Evolutionary conservation across 331 rosid species (phyloP), one percentile per base, ranked within the genome.

Genomic region (Prunus yedoensis): DNA sequence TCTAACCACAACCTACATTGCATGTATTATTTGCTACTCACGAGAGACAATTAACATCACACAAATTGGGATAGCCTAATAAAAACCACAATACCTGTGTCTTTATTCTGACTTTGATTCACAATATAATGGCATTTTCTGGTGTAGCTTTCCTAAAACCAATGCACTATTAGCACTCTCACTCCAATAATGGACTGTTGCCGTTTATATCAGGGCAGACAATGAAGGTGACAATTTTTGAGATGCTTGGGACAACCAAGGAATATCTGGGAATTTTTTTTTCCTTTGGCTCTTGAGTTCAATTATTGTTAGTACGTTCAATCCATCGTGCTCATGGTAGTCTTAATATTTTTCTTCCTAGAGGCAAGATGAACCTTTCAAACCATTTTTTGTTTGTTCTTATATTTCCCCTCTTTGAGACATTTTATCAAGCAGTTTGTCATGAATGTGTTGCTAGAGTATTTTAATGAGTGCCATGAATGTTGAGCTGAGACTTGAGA

Each of bases 161-260:
- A 69, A 68, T 57, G 63, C 3, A 73, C 10, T 25, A 25, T 28
- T 74, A 8, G 58, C 68, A 20, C 47, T 46, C 77, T 47, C 69
- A 10, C 69, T 74, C 65, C 74, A 38, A 65, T 64, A 43, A 45
- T 60, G 57, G 23, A 4, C 6, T 47, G 45, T 52, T 4, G 14
- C 51, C 17, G 1, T 71, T 12, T 35, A 9, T 71, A 4, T 20
- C 2, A 56, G 66, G 4, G n/a, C 53, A 53, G n/a, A 38, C 68
- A 57, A 56, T 46, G 41, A 70, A 38, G 20, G 38, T 61, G 61
- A 23, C 74, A 56, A 63, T 7, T 32, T 17, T 30, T 30, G 8
- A 32, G n/a, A 20, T 53, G 74, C 25, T 16, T 45, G 32, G 38
- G 57, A 53, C 66, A 45, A 11, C 14, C 7, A 3, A 27, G 27